Evolutionary conservation across 257 asterid species (phyloP).

Genomic region (Solanum arcanum): DNA sequence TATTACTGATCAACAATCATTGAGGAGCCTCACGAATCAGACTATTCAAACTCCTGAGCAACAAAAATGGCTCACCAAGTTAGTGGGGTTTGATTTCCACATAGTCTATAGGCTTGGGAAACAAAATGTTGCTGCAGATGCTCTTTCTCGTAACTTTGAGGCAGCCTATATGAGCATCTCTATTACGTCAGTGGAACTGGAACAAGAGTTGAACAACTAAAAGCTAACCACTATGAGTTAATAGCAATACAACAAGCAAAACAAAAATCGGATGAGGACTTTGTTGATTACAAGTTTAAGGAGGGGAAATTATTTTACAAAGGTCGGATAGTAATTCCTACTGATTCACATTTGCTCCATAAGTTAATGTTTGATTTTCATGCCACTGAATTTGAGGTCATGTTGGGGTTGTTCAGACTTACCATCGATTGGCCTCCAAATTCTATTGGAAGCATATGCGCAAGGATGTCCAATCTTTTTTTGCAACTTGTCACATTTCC

Average conservation of each 20-base stretch:
- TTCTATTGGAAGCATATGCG: background rate
- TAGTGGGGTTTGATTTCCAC: background rate
- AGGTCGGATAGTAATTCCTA: background rate
- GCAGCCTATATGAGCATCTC: background rate
- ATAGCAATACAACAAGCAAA: background rate
- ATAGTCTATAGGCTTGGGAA: background rate
- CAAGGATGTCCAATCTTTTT: background rate
- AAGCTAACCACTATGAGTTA: background rate
- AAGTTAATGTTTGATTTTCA: background rate
- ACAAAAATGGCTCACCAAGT: background rate
- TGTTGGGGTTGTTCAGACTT: background rate
- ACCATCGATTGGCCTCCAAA: background rate
- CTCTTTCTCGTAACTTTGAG: background rate
- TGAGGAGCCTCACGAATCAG: background rate
- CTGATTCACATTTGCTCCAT: background rate
- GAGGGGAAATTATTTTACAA: background rate
- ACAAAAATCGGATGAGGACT: background rate
- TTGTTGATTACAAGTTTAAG: background rate
- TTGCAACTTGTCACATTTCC: background rate
- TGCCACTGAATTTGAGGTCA: background rate
- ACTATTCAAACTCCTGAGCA: background rate
- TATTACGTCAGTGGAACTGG: background rate
- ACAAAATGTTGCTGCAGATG: background rate
- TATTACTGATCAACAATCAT: background rate
- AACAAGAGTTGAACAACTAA: background rate